Evolutionary conservation across 2,329 filamentous ascomycete genomes (phyloP).

Genomic region (Penicillium capsulatum): DNA sequence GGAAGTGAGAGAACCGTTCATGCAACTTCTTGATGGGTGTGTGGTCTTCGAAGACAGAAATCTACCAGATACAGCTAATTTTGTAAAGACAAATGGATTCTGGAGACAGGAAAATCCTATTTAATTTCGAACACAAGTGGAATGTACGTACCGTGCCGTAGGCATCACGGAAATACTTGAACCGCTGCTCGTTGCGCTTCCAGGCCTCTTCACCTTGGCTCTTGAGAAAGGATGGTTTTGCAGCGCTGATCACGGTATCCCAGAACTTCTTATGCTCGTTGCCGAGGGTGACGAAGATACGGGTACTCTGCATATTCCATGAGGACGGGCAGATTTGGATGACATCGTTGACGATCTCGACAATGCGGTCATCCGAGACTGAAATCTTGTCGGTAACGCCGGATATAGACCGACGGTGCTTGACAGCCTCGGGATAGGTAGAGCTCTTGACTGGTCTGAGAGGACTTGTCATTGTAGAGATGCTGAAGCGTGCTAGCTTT

Average conservation of each 20-base stretch:
- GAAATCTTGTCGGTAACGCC: conserved; percentile 1
- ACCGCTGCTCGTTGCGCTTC: conserved; percentile 1
- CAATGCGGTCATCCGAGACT: conserved; percentile 2
- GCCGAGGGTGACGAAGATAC: background rate
- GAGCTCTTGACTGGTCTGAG: background rate
- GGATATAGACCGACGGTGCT: background rate
- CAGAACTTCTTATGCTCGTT: conserved; percentile 1
- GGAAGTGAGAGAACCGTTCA: background rate
- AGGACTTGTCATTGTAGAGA: too few species aligned
- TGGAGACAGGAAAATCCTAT: background rate
- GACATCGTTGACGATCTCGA: conserved; percentile 1
- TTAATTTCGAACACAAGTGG: background rate
- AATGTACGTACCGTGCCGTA: conserved; percentile 2
- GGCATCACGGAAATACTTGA: background rate
- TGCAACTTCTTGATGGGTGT: background rate
- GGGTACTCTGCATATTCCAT: conserved; percentile 2
- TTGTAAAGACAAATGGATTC: background rate
- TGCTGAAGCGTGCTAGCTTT: background rate
- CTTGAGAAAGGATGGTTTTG: background rate
- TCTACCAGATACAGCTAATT: background rate
- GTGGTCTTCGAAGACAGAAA: conserved; percentile 1
- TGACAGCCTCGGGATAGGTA: conserved; percentile 1
- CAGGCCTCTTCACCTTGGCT: background rate
- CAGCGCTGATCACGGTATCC: background rate
- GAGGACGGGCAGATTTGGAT: background rate